These are phyloP conservation scores for Cyclostephanos tholiformis DNA, from an alignment of 108 stramenopile species.

Conservation along the genomic window DNA sequence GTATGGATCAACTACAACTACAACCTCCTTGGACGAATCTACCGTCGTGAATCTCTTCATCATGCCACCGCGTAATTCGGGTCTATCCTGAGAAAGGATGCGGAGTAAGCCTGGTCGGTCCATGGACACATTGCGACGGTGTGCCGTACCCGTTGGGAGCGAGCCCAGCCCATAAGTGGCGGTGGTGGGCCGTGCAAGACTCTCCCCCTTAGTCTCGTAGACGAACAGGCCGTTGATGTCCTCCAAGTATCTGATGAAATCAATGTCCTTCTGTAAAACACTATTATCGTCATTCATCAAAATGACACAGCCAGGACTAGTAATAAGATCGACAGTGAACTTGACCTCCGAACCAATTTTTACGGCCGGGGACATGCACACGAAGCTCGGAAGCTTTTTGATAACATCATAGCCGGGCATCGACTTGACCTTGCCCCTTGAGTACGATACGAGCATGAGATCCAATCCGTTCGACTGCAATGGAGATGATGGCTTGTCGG, in stretches of 20 bases:
- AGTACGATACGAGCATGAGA: conserved; percentile 67
- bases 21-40: conserved; percentile 77
- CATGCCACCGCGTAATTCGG: conserved; percentile 65
- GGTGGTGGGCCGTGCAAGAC: conserved; percentile 69
- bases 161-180: conserved; percentile 54
- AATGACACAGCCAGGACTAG: conserved; percentile 75
- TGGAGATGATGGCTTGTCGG: conserved; percentile 68
- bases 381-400: conserved; percentile 69
- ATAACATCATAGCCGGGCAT: conserved; percentile 82
- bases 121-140: conserved; percentile 59
- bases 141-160: conserved; percentile 25
- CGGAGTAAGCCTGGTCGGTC: conserved; percentile 76
- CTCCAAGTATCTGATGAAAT: conserved; percentile 83
- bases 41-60: conserved; percentile 75
- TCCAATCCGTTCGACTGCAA: conserved; percentile 75
- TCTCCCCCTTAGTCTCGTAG: conserved; percentile 72
- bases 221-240: conserved; percentile 80
- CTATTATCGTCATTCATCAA: conserved; percentile 67
- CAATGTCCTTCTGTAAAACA: conserved; percentile 68
- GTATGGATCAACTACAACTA: conserved; percentile 89
- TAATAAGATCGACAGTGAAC: conserved; percentile 75
- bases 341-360: conserved; percentile 65
- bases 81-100: conserved; percentile 73
- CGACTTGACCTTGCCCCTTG: conserved; percentile 69
- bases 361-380: conserved; percentile 67